Evolutionary conservation across 2,329 filamentous ascomycete species (phyloP).

Genomic region (Didymella keratinophila): DNA sequence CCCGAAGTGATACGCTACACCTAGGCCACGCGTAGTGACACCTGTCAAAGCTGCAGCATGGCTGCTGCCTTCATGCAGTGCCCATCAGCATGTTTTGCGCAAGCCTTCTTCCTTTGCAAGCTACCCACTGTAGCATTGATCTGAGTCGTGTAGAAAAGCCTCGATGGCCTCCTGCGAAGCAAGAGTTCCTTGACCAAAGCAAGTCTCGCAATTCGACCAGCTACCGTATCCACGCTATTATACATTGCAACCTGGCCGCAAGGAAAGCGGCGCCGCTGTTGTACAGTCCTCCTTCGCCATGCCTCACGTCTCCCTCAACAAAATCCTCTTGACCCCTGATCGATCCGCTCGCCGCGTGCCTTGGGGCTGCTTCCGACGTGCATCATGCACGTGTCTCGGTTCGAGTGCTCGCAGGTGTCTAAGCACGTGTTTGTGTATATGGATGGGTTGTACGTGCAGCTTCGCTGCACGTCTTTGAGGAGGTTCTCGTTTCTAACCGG

Average conservation of each 20-base stretch:
- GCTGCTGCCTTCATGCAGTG: neutral
- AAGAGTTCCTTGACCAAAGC: neutral
- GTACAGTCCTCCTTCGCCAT: neutral
- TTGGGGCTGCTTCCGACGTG: neutral
- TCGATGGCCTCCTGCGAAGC: neutral
- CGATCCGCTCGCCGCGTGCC: neutral
- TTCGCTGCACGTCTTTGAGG: neutral
- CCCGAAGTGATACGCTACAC: neutral
- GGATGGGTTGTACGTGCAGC: neutral
- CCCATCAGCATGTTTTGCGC: neutral
- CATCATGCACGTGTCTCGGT: neutral
- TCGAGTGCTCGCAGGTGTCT: neutral
- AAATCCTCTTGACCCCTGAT: neutral
- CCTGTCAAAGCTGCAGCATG: constrained; percentile 3
- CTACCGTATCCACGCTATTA: neutral
- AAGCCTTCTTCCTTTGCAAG: neutral
- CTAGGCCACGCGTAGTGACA: constrained; percentile 1
- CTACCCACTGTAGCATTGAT: neutral
- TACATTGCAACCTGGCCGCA: neutral
- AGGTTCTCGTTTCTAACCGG: neutral
- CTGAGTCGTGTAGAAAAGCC: neutral
- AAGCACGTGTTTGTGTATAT: neutral
- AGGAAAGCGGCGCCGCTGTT: neutral
- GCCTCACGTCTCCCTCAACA: neutral
- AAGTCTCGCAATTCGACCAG: neutral